Base-by-base conservation (phyloP, 2,329 filamentous ascomycete genomes). In the Akanthomyces uredinophilus region DNA sequence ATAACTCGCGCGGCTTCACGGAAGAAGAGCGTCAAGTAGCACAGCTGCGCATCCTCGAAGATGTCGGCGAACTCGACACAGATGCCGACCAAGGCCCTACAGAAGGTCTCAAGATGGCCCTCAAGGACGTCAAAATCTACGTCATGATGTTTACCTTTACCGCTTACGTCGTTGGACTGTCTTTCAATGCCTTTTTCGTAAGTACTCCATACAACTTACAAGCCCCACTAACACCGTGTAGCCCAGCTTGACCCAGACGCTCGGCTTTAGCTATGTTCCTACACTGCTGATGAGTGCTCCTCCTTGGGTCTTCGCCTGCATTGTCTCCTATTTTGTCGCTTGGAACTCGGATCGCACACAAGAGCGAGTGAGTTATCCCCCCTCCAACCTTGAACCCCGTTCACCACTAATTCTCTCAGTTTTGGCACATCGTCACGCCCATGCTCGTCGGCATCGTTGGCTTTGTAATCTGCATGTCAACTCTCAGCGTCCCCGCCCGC, bases 81-180 rank as follows among this genome's bases (percentile, higher is more conserved):
- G 83, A 86, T 66, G 73, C 75, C 1, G 77, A 79, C n/a, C 77
- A 83, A 66, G 79, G 79, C 3, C 68, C 76, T 2, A 81, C 84
- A 64, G 78, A 78, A 10, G 85, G 85, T 11, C 70, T 86, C 35
- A 74, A 81, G 58, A 83, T 87, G 79, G 83, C 84, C 0, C 68
- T 86, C 55, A 84, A 82, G 70, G 86, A 88, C 64, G 18, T 74
- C 65, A 87, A 87, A 75, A 84, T 87, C 64, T 88, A 86, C 68
- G 68, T 87, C 64, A 83, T 87, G 81, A 86, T 86, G 79, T 61
- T 87, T 7, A 84, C 83, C 1, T 82, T 87, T 62, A 84, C 82
- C 3, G 82, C 83, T 4, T 87, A 87, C 64, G 83, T 87, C 8
- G 77, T 86, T 6, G 84, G 84, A 3, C 70, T 79, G 44, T 82